Evolutionary conservation across 495 filamentous ascomycete genomes (phyloP).

Genomic region (Copromyces sp.): DNA sequence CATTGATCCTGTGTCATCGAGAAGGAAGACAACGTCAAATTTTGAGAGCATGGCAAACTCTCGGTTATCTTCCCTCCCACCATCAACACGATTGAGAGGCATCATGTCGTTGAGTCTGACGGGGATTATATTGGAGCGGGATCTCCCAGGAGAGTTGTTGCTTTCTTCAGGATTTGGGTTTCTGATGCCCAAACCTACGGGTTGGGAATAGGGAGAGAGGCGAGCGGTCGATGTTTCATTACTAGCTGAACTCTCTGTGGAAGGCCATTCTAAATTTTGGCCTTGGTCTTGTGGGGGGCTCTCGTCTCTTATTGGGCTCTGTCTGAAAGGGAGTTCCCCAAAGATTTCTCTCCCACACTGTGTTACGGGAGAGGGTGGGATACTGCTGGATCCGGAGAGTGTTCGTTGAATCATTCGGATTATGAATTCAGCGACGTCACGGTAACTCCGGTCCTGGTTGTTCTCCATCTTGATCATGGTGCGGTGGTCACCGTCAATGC

Average conservation of each 20-base stretch:
- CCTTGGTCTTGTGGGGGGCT: not conserved
- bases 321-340: not conserved
- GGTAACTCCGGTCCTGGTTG: conserved; percentile 9
- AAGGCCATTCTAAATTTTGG: not conserved
- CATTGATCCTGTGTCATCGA: conserved; percentile 89
- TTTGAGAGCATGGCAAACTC: conserved; percentile 55
- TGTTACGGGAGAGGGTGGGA: not conserved
- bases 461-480: conserved; percentile 11
- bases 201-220: not conserved
- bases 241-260: not conserved
- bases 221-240: not conserved
- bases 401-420: conserved; percentile 10
- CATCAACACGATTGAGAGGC: not conserved
- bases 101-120: not conserved
- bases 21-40: conserved; percentile 74
- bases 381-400: not conserved
- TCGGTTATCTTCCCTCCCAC: conserved; percentile 26
- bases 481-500: conserved; percentile 10
- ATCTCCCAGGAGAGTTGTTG: not conserved
- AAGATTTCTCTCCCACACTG: not conserved
- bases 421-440: conserved; percentile 1
- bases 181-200: not conserved
- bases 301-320: not conserved
- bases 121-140: not conserved
- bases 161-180: not conserved